Base-by-base conservation (phyloP, 2,329 filamentous ascomycete genomes). In the Aspergillus brasiliensis region DNA sequence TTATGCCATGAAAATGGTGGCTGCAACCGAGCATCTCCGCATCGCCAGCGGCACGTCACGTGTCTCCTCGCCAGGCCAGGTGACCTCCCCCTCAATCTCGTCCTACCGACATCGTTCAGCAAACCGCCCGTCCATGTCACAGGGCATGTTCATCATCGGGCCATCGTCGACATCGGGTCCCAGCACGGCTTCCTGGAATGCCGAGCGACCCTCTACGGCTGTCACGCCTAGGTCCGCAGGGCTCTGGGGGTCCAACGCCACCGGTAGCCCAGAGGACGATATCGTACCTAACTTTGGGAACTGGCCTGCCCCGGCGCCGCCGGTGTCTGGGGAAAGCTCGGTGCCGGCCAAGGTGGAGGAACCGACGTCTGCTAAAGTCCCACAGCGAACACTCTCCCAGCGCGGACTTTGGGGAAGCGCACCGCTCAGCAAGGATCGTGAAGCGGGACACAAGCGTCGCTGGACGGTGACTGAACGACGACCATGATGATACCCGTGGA, bases 1-100 rank as follows among this genome's bases (percentile, higher is more conserved):
- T 10, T 88, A 87, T 68, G 82, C 85, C 31, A 78, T 88, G 74
- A 84, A 83, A 65, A 71, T 88, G 27, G 76, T 86, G 31, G 84
- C 85, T 11, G 88, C 86, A 0, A 82, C 83, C 13, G 86, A 88
- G 59, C 86, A 89, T 70, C 76, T 88, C 10, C 82, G 84, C 25
- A 77, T 81, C 8, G 81, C 80, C 17, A 72, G 69, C 13, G 76
- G 76, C 59, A 69, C 54, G 46, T 67, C 63, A 8, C 59, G 63
- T 15, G 60, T 71, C 34, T 57, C 67, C 8, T 70, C 73, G 31
- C 65, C 71, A 8, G 66, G 25, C 51, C 65, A 48, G 31, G 59
- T 61, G 25, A 49, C 65, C 10, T 65, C 71, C 3, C 67, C 70
- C 6, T 58, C 71, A 3, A 65, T 71, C 15, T 59, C 70, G 17